Percentiles rank a stretch among this genome's conserved stretches.
phyloP scores from a whole-genome alignment of 2,329 filamentous ascomycete species.

The Pseudogymnoascus verrucosus region DNA sequence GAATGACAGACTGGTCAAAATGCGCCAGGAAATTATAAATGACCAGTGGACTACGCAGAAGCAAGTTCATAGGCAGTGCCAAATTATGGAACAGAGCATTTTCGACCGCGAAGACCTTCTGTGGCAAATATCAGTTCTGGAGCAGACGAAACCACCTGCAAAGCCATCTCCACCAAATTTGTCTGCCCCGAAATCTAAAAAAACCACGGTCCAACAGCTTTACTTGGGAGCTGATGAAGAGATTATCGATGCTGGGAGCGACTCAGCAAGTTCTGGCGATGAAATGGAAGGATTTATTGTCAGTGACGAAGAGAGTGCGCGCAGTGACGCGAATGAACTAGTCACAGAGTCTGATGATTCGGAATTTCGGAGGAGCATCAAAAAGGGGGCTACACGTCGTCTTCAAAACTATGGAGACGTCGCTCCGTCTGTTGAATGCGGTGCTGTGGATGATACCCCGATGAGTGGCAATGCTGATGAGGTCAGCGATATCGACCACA shows the following conservation, averaged over 20 bases:
- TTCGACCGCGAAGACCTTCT: slow-evolving; percentile 47
- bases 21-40: slow-evolving; percentile 43
- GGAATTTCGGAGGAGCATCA: neutral
- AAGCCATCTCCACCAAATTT: slow-evolving; percentile 13
- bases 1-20: slow-evolving; percentile 43
- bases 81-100: slow-evolving; percentile 56
- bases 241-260: slow-evolving; percentile 17
- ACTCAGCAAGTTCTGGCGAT: slow-evolving; percentile 33
- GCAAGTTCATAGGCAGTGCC: slow-evolving; percentile 48
- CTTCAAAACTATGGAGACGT: neutral
- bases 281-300: slow-evolving; percentile 44
- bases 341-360: slow-evolving; percentile 16
- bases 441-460: neutral
- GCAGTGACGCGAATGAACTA: slow-evolving; percentile 9
- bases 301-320: slow-evolving; percentile 20
- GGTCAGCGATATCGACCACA: neutral
- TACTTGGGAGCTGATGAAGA: slow-evolving; percentile 20
- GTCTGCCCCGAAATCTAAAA: slow-evolving; percentile 2
- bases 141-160: slow-evolving; percentile 35
- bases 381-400: neutral
- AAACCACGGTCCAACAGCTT: neutral
- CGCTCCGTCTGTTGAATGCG: neutral
- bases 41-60: slow-evolving; percentile 44
- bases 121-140: slow-evolving; percentile 43
- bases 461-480: neutral